A percentile compares a stretch with the other conserved stretches of the same genome.
These are phyloP conservation scores for Aureobasidium sp. DNA, from an alignment of 2,329 filamentous ascomycete species.

Conservation along the genomic window DNA sequence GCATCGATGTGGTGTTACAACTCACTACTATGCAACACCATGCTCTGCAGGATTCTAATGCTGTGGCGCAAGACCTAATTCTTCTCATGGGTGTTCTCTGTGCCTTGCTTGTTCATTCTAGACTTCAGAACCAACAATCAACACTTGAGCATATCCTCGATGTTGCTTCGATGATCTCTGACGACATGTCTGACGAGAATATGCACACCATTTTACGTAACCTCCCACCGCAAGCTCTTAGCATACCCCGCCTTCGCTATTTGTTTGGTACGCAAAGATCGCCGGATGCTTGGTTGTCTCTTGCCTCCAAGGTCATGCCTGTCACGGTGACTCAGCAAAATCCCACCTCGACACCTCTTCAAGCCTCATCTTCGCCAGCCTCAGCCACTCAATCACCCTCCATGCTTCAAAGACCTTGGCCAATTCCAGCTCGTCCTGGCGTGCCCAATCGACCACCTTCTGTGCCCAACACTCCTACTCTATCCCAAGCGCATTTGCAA, in stretches of 20 bases:
- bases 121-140: slow-evolving; percentile 30
- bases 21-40: slow-evolving; percentile 34
- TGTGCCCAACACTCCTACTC: not conserved
- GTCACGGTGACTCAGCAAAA: slow-evolving; percentile 6
- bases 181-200: slow-evolving; percentile 34
- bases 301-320: slow-evolving; percentile 26
- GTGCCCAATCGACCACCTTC: not conserved
- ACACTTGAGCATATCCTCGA: slow-evolving; percentile 39
- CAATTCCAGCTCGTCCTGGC: slow-evolving; percentile 3
- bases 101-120: slow-evolving; percentile 32
- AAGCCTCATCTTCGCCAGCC: not conserved
- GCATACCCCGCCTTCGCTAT: slow-evolving; percentile 34
- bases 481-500: slow-evolving; percentile 5
- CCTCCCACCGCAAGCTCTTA: slow-evolving; percentile 20
- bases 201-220: slow-evolving; percentile 28
- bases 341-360: not conserved
- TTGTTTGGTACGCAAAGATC: slow-evolving; percentile 33
- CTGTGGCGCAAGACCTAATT: not conserved
- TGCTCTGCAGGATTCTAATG: slow-evolving; percentile 17
- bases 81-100: slow-evolving; percentile 27
- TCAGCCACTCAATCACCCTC: slow-evolving; percentile 12
- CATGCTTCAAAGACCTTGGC: slow-evolving; percentile 7
- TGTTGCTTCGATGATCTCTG: slow-evolving; percentile 36
- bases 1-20: slow-evolving; percentile 33
- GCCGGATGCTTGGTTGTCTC: slow-evolving; percentile 37